Evolutionary conservation across 345 rosid genomes (phyloP).

Genomic region (Populus nigra): DNA sequence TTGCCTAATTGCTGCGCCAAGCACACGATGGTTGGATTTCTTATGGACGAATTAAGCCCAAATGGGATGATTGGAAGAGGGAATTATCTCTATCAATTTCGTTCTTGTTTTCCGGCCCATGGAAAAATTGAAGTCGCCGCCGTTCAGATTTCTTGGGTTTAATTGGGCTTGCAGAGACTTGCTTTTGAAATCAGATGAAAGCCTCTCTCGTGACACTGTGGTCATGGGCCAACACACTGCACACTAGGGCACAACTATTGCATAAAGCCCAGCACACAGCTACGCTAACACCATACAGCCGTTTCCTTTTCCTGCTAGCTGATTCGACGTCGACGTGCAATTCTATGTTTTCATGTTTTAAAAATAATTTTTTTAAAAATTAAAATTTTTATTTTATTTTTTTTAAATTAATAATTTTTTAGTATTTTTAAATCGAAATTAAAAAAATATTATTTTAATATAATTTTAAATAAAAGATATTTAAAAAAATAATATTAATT

Average conservation of each 20-base stretch:
- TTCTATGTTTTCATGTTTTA: no score
- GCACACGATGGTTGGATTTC: neutral
- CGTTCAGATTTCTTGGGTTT: neutral
- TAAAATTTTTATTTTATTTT: no score
- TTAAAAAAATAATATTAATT: no score
- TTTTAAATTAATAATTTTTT: no score
- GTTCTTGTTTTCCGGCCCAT: neutral
- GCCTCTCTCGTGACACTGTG: neutral
- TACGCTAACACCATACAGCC: no score
- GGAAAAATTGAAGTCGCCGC: neutral
- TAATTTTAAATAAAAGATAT: no score
- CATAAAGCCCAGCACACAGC: neutral
- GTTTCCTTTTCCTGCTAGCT: no score
- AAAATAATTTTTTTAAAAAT: no score
- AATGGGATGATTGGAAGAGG: neutral
- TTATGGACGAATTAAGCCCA: neutral
- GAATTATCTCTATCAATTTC: neutral
- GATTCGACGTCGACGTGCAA: no score
- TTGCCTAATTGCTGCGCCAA: no score
- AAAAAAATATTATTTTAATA: no score
- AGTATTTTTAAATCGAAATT: no score
- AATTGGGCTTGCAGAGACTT: neutral
- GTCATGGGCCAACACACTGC: neutral
- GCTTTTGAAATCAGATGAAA: neutral
- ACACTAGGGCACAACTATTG: neutral